Evolutionary conservation across 1,139 yeast genomes (phyloP), one percentile per base, ranked within the genome.

Genomic region (Scheffersomyces cryptocercus): DNA sequence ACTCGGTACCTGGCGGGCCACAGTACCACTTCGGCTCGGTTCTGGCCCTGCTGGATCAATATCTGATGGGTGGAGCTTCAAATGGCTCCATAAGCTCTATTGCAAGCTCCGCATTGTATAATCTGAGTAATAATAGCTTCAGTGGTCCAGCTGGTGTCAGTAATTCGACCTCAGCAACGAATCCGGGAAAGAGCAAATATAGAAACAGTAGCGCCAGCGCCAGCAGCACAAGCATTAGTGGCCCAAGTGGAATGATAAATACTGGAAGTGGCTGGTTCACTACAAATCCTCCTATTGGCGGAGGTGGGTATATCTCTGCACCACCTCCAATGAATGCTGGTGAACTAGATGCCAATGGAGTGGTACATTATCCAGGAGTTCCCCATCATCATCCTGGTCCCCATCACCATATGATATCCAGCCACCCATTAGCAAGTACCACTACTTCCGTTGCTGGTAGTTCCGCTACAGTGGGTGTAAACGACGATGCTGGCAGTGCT

Each of bases 41-140:
- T 4, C 43, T 47, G 5, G 43, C 38, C 3, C 35, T 47, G 4
- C 41, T 39, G 10, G 51, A 45, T 26, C 49, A 45, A 32, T 45
- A 33, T 13, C 41, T 46, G 5, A 29, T 41, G 16, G 29, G 46
- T 16, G 50, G 45, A 5, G 42, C 39, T 9, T 43, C 50, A 14
- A 45, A 40, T 37, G 39, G 51, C 8, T 48, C 51, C 5, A 30
- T 48, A 11, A 48, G 49, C 20, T 48, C 51, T 2, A 32, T 38
- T 13, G 40, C 40, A 11, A 45, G 47, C 29, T 42, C 29, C 11
- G 35, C 42, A n/a, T 13, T 29, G 9, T 42, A 35, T 14, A 41
- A 40, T 8, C 42, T 46, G 5, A 26, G 40, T n/a, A 37, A 41
- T 11, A 45, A 45, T 30, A 45, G 48, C 26, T 40, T 45, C 29